phyloP scores from a whole-genome alignment of 2,329 filamentous ascomycete species.

The Fusarium metavorans region DNA sequence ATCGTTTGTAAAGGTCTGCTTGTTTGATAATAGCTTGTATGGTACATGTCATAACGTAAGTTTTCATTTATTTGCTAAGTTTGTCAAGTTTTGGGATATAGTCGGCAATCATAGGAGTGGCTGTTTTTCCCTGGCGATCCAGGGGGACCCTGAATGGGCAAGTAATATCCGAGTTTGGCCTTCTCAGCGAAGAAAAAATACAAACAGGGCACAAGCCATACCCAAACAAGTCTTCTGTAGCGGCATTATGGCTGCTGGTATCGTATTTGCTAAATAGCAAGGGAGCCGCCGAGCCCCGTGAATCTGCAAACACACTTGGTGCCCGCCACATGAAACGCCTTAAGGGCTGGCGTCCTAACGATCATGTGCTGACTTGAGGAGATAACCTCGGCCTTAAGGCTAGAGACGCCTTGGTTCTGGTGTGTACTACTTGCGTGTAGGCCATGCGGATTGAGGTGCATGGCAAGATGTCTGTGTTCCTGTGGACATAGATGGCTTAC shows the following conservation, averaged over 20 bases:
- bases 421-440: background rate
- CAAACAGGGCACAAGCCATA: background rate
- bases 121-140: background rate
- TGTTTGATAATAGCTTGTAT: background rate
- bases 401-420: background rate
- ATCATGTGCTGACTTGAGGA: background rate
- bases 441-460: background rate
- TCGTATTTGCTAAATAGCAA: background rate
- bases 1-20: background rate
- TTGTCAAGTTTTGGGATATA: background rate
- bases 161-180: background rate
- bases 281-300: background rate
- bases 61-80: background rate
- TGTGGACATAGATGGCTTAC: slow-evolving; percentile 4
- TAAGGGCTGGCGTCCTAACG: background rate
- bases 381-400: background rate
- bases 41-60: no score
- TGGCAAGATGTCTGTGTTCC: background rate
- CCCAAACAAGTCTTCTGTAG: background rate
- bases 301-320: background rate
- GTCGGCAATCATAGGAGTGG: background rate
- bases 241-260: background rate
- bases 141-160: background rate
- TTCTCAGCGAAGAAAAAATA: background rate
- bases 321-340: background rate